Evolutionary conservation across 2,329 filamentous ascomycete genomes (phyloP), one percentile per base, ranked within the genome.

Genomic region (Fusarium sp.): DNA sequence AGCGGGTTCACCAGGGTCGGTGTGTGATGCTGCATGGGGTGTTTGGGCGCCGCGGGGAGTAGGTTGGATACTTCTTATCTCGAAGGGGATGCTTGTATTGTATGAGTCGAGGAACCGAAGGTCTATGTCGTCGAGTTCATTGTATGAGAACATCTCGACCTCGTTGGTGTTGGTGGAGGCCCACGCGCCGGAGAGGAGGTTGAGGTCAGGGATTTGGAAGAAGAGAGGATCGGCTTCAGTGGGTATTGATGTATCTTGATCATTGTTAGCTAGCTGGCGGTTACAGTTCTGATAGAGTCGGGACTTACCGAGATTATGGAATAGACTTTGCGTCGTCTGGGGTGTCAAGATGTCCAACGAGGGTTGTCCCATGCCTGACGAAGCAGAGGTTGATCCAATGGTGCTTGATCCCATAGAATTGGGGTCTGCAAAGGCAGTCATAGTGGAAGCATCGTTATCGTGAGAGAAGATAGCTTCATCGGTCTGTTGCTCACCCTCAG

Each of bases 41-140:
- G 62, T 60, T 23, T 62, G 56, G 3, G 46, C 65, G 14, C 40
- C 72, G 56, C 55, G 26, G 1, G 56, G 51, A 0, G 59, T 62
- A 2, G 65, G 42, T 3, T 69, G 66, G 9, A 56, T 56, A n/a
- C 34, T 57, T 10, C 49, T 43, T 4, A 69, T 32, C 30, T 77
- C 74, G 11, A 78, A 78, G 0, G 76, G 76, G 4, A 75, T 70
- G 9, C 56, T 74, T 1, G 58, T 61, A 38, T 77, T 77, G 47
- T 78, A 78, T 1, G 69, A 65, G 17, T 77, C 74, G 7, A 78
- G 68, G 28, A 78, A 78, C 12, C 67, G 65, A 2, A 78, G 64
- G 49, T 78, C 76, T 7, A 77, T 63, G 15, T 75, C 73, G 23
- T 75, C 74, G 1, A 78, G 66, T 11, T 76, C 73, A 23, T 74